Evolutionary conservation across 441 rosid species (phyloP).

Genomic region (Erysimum pusillum): DNA sequence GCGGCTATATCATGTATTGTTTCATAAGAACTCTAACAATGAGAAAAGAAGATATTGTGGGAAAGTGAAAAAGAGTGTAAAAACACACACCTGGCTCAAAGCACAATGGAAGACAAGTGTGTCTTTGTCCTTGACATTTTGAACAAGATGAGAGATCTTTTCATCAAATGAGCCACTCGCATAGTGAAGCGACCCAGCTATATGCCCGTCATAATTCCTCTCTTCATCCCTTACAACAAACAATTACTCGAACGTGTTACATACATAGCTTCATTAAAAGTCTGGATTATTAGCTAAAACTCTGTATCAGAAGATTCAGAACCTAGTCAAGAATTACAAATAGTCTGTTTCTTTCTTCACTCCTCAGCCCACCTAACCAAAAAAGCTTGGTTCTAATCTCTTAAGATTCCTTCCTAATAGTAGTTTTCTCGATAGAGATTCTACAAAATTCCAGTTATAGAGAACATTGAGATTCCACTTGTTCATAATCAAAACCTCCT

Average conservation of each 20-base stretch:
- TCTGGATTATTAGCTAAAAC: conserved; percentile 5
- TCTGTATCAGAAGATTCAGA: conserved; percentile 15
- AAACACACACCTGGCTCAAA: conserved; percentile 77
- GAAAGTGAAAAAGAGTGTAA: conserved; percentile 10
- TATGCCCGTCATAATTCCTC: conserved; percentile 93
- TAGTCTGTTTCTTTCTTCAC: background rate
- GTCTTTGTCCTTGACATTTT: conserved; percentile 82
- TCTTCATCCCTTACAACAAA: conserved; percentile 73
- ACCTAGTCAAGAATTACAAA: background rate
- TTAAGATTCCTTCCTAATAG: background rate
- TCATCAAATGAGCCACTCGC: conserved; percentile 74
- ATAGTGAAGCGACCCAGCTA: conserved; percentile 83
- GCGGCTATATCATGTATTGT: background rate
- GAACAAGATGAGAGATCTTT: conserved; percentile 79
- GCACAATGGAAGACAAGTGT: conserved; percentile 97
- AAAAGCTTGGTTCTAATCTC: conserved; percentile 13
- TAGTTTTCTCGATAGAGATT: background rate
- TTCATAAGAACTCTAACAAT: conserved; percentile 15
- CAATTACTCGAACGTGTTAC: background rate
- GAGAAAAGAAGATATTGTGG: background rate
- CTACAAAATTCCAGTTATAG: background rate
- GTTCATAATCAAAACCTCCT: conserved; percentile 15
- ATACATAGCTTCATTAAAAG: conserved; percentile 11
- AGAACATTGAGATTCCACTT: conserved; percentile 15
- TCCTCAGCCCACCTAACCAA: background rate